These are phyloP conservation scores for Hypoxylon sp. DNA, from an alignment of 2,329 filamentous ascomycete genomes.

Conservation along the genomic window DNA sequence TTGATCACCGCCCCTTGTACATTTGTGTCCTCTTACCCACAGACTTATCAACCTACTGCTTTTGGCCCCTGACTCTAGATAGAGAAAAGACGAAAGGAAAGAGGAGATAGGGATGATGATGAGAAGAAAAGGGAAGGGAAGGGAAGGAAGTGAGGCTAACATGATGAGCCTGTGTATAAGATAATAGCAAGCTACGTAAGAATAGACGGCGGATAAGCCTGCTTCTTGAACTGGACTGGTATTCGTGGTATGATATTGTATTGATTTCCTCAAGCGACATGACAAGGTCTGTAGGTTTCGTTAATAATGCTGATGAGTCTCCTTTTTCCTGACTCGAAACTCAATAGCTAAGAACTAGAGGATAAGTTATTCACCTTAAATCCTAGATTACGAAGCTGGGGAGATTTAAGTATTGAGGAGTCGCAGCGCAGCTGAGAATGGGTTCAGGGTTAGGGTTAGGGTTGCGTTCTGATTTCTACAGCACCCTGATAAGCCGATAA, in stretches of 20 bases:
- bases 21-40: conserved; percentile 40
- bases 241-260: background rate
- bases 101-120: background rate
- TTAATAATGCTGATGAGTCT: too few relatives aligned
- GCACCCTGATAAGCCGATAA: conserved; percentile 17
- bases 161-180: conserved; percentile 52
- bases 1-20: conserved; percentile 43
- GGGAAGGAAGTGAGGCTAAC: conserved; percentile 38
- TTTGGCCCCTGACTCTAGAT: conserved; percentile 43
- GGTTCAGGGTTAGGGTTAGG: conserved; percentile 4
- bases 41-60: conserved; percentile 13
- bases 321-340: too few relatives aligned
- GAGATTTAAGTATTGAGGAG: too few relatives aligned
- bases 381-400: too few relatives aligned
- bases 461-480: background rate
- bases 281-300: too few relatives aligned
- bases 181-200: conserved; percentile 43
- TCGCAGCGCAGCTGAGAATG: background rate
- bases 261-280: too few relatives aligned
- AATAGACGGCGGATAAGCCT: conserved; percentile 47
- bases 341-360: too few relatives aligned
- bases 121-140: background rate
- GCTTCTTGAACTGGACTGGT: conserved; percentile 5
- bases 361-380: too few relatives aligned
- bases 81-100: conserved; percentile 31